phyloP scores from a whole-genome alignment of 2,329 filamentous ascomycete species.

The Colletotrichum shisoi region DNA sequence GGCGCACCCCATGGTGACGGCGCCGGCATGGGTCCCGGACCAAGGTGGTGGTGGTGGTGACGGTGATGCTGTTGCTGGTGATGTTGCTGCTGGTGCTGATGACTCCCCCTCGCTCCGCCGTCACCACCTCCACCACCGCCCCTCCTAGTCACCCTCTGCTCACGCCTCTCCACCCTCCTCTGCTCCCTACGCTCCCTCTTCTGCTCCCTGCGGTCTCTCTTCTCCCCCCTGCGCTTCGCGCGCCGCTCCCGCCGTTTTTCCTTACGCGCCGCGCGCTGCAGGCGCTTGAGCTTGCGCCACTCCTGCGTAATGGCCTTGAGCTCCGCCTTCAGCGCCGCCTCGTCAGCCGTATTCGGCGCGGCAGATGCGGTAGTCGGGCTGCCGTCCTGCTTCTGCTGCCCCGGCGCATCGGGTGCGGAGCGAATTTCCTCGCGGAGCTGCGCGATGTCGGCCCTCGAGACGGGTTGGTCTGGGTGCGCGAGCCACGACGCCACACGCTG shows the following conservation, averaged over 20 bases:
- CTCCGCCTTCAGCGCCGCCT: constrained; percentile 52
- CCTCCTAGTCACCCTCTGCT: constrained; percentile 46
- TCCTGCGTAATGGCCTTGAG: constrained; percentile 55
- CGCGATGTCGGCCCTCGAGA: constrained; percentile 56
- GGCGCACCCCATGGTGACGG: constrained; percentile 23
- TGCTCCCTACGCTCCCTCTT: constrained; percentile 47
- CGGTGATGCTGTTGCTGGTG: constrained; percentile 21
- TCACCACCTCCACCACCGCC: constrained; percentile 33
- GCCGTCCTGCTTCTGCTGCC: neutral
- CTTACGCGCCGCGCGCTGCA: constrained; percentile 46
- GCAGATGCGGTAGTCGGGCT: neutral
- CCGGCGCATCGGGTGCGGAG: constrained; percentile 6
- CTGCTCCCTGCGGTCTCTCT: constrained; percentile 46
- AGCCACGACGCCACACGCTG: constrained; percentile 59
- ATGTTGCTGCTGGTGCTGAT: constrained; percentile 10
- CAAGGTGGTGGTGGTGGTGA: constrained; percentile 17
- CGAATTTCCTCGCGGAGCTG: constrained; percentile 24
- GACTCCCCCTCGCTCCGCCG: neutral
- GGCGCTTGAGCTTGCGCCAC: constrained; percentile 51
- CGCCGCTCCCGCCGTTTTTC: constrained; percentile 44
- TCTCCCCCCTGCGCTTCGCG: constrained; percentile 44
- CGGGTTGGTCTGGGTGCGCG: constrained; percentile 57
- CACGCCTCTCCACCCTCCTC: constrained; percentile 45
- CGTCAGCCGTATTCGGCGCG: constrained; percentile 43
- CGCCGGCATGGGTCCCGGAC: neutral